Base-by-base conservation (phyloP, 2,329 filamentous ascomycete species). In the Teratosphaeriaceae sp. region DNA sequence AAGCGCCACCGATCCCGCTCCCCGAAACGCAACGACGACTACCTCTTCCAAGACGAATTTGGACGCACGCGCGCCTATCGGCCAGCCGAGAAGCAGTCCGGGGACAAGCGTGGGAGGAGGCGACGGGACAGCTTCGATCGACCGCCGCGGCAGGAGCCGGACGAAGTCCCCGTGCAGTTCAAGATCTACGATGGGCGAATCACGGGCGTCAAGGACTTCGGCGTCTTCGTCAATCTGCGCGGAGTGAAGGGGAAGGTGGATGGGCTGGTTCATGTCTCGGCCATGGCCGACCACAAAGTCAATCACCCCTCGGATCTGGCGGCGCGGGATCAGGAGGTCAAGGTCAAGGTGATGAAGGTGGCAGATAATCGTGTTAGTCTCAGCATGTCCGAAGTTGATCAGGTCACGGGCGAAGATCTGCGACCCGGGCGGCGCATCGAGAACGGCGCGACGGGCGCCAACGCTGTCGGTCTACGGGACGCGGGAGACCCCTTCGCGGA, bases 331-430 rank as follows among this genome's bases (percentile, higher is more conserved):
- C 89, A 97, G 61, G 70, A 79, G 1, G 88, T 98, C 42, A 94
- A 92, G 63, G 87, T 97, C 55, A 98, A 98, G 64, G 84, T 98
- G 19, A 73, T 84, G 57, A 95, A 85, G 59, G 82, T 95, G 41
- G 85, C 97, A 58, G 83, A 84, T 3, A 79, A 73, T 41, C 78
- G 86, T 21, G 82, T 97, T 56, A 89, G 88, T 0, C 69, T 98
- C 5, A 95, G 89, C 0, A 96, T 98, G 89, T 95, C 95, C 60
- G 90, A 96, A 48, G 89, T 96, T 13, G 90, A 98, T 55, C 92
- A 98, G 63, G 76, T 79, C 22, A 89, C 85, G 2, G 92, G 92
- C 5, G 77, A 80, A 58, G 92, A 98, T 58, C 69, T 95, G 29
- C 79, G 83, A 22, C 88, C 89, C 0, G 81, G 89, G 50, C 77